These are phyloP conservation scores for Russula dissimulans DNA, from an alignment of 768 basidiomycete genomes.

Conservation along the genomic window DNA sequence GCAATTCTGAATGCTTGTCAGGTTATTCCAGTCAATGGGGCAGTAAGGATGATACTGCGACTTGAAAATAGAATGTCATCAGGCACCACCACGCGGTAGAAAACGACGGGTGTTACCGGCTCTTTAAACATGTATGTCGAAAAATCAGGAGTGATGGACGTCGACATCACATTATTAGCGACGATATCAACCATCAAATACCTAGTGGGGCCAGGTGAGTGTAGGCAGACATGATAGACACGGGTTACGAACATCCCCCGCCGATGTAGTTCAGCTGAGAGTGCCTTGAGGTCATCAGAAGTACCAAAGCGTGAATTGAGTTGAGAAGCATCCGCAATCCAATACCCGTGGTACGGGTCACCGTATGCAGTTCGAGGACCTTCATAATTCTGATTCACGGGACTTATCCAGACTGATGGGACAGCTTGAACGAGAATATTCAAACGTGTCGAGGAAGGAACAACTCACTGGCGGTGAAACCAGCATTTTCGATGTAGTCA, in stretches of 20 bases:
- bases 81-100: constrained; percentile 10
- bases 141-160: constrained; percentile 50
- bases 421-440: not conserved
- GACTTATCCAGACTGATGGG: constrained; percentile 71
- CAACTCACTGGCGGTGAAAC: constrained; percentile 64
- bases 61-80: constrained; percentile 25
- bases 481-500: constrained; percentile 79
- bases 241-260: constrained; percentile 50
- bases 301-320: constrained; percentile 69
- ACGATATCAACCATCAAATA: constrained; percentile 84
- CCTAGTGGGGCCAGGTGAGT: constrained; percentile 25
- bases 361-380: constrained; percentile 66
- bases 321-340: constrained; percentile 58
- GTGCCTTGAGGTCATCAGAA: constrained; percentile 57
- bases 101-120: constrained; percentile 29
- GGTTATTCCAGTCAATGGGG: constrained; percentile 58
- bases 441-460: not conserved
- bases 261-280: constrained; percentile 56
- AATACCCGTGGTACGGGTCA: constrained; percentile 82
- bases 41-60: constrained; percentile 75
- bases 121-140: constrained; percentile 64
- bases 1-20: constrained; percentile 62
- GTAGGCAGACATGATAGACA: not conserved
- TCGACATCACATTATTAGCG: constrained; percentile 78
- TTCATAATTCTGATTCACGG: constrained; percentile 69